Evolutionary conservation across 257 asterid genomes (phyloP), one percentile per base, ranked within the genome.

Genomic region (Gentiana dahurica): DNA sequence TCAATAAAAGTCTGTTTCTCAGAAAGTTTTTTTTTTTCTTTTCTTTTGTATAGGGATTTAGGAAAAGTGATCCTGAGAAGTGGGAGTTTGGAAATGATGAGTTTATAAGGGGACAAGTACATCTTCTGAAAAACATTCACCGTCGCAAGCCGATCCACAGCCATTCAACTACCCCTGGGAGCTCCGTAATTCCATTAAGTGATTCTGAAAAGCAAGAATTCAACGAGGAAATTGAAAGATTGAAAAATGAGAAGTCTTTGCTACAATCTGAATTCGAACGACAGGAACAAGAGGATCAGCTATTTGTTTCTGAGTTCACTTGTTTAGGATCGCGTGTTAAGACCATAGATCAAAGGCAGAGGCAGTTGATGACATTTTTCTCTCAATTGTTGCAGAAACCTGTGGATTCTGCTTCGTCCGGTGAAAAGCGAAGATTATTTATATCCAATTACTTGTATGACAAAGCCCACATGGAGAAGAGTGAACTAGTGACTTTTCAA

Each of bases 121-220:
- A 79, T 53, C 94, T 84, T 51, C 33, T 90, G 82, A 87, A 73
- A 84, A 90, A 84, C 46, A 87, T 90, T 60, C 85, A 79, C 57
- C 76, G 98, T 49, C 95, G 95, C 13, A 90, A 87, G 71, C 95
- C 96, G 33, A 88, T 90, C 61, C 96, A 90, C 68, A 90, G 96
- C 71, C 98, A 90, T 79, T 87, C 96, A 6, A 53, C 73, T 34
- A 15, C 24, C 24, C 82, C 81, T 9, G 75, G 68, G 52, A 33
- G 75, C 57, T 59, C 79, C 53, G 57, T 76, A 35, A 65, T 76
- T 63, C 70, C 81, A 49, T 66, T 90, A 39, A 67, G 72, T 51
- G 95, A 84, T 68, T 54, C 75, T 15, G 98, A 87, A 75, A 75
- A 84, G 67, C 78, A 81, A 44, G 77, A 80, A 24, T 90, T 82